phyloP scores from a whole-genome alignment of 2,329 filamentous ascomycete species.

The Fusarium sp. region DNA sequence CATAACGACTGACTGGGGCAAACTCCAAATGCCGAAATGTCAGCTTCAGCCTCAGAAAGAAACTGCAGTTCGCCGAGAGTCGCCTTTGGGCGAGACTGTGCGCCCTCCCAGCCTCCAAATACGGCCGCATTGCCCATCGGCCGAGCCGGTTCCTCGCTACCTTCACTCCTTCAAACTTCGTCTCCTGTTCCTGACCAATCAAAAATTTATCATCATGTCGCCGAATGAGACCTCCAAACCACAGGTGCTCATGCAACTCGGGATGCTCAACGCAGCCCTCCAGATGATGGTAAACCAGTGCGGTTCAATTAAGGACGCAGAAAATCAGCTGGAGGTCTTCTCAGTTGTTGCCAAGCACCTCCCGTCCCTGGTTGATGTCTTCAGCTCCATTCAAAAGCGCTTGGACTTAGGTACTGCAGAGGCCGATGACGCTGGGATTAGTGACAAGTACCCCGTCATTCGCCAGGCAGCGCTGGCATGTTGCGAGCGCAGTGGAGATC shows the following conservation, averaged over 20 bases:
- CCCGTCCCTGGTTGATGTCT: neutral
- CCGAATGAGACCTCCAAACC: too few species aligned
- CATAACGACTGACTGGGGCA: too few species aligned
- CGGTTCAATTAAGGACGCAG: too few species aligned
- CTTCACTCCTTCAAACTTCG: too few species aligned
- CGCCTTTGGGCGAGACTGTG: neutral
- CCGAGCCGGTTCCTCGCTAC: too few species aligned
- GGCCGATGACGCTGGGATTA: neutral
- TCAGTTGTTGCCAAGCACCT: neutral
- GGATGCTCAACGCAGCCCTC: too few species aligned
- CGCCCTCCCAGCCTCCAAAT: neutral
- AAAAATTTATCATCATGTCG: too few species aligned
- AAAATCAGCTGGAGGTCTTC: neutral
- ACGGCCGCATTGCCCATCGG: neutral
- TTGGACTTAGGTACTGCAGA: neutral
- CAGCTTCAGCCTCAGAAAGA: neutral
- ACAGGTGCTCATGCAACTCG: too few species aligned
- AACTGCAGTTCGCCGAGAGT: neutral
- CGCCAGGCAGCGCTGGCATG: neutral
- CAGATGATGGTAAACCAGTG: too few species aligned
- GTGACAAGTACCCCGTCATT: neutral
- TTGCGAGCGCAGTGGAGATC: neutral
- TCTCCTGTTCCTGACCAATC: too few species aligned
- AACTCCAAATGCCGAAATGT: too few species aligned
- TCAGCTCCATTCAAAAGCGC: neutral